Conservation (phyloP, 306 rosid species). For the Prunus dulcis region DNA sequence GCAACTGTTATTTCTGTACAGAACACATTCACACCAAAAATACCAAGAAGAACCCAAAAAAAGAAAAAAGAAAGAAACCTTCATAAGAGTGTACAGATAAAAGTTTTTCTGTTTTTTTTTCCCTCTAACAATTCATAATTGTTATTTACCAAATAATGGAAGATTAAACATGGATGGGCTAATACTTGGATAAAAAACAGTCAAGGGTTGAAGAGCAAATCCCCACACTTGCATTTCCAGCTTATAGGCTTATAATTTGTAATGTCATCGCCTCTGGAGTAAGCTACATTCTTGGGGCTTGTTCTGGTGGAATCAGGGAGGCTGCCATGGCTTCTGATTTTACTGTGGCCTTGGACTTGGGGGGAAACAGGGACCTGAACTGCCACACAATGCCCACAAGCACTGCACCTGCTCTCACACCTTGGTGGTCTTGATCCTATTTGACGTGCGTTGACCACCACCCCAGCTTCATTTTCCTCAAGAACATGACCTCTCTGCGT, state of each 20-base stretch:
- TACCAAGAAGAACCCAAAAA: not conserved
- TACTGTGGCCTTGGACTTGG: slow-evolving; percentile 20
- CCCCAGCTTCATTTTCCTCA: slow-evolving; percentile 20
- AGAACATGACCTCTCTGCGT: slow-evolving; percentile 2
- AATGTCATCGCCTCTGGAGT: slow-evolving; percentile 52
- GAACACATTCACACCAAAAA: not conserved
- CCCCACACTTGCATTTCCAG: slow-evolving; percentile 88
- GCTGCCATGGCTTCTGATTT: not conserved
- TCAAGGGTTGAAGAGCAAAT: slow-evolving; percentile 66
- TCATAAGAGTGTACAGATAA: not conserved
- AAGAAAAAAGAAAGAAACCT: not conserved
- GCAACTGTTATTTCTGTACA: not conserved
- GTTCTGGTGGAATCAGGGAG: slow-evolving; percentile 6
- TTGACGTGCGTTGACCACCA: slow-evolving; percentile 19
- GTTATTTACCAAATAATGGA: not conserved
- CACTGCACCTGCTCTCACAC: slow-evolving; percentile 55
- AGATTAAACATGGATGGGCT: not conserved
- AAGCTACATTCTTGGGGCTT: slow-evolving; percentile 11
- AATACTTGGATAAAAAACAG: not conserved
- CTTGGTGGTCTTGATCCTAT: slow-evolving; percentile 80
- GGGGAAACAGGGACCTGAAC: slow-evolving; percentile 69
- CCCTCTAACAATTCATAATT: not conserved
- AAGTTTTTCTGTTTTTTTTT: not conserved
- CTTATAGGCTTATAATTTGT: slow-evolving; percentile 84
- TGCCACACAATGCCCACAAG: slow-evolving; percentile 69